These are phyloP conservation scores for Hippophae tibetana DNA, from an alignment of 306 rosid species.

Conservation along the genomic window DNA sequence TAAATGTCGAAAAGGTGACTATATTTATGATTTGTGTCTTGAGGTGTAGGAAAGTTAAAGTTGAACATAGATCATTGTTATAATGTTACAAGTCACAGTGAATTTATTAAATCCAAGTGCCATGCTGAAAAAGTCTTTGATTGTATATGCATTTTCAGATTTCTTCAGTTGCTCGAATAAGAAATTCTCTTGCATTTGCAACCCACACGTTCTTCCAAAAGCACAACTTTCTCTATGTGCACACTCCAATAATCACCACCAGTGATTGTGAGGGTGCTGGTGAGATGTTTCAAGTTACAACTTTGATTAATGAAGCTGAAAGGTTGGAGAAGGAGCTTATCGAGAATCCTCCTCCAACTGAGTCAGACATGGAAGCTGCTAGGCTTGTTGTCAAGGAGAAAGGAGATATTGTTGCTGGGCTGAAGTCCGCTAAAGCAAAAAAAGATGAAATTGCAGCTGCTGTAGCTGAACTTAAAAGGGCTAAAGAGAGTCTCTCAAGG, in stretches of 20 bases:
- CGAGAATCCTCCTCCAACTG: constrained; percentile 75
- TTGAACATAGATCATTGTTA: no score
- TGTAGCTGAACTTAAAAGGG: constrained; percentile 58
- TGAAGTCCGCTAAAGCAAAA: constrained; percentile 63
- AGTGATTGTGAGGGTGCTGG: constrained; percentile 99
- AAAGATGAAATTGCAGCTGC: constrained; percentile 53
- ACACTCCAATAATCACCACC: constrained; percentile 87
- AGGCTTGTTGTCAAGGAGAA: constrained; percentile 49
- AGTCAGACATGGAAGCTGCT: constrained; percentile 67
- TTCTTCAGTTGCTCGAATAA: constrained; percentile 76
- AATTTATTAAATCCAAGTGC: no score
- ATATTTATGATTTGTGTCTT: no score
- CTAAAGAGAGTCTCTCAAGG: constrained; percentile 51
- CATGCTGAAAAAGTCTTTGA: not conserved
- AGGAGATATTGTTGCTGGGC: constrained; percentile 56
- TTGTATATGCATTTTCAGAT: constrained; percentile 37
- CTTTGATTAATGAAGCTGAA: constrained; percentile 74
- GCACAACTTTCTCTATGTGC: constrained; percentile 76
- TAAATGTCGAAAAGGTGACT: no score
- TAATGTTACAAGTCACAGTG: no score
- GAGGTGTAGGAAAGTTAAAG: no score
- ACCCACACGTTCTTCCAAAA: constrained; percentile 73
- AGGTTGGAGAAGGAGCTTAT: constrained; percentile 68
- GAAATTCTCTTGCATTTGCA: constrained; percentile 81
- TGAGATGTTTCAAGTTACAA: constrained; percentile 98